Evolutionary conservation across 129 eudicot species (phyloP), one percentile per base, ranked within the genome.

Genomic region (Centrapalus pauciflorus): DNA sequence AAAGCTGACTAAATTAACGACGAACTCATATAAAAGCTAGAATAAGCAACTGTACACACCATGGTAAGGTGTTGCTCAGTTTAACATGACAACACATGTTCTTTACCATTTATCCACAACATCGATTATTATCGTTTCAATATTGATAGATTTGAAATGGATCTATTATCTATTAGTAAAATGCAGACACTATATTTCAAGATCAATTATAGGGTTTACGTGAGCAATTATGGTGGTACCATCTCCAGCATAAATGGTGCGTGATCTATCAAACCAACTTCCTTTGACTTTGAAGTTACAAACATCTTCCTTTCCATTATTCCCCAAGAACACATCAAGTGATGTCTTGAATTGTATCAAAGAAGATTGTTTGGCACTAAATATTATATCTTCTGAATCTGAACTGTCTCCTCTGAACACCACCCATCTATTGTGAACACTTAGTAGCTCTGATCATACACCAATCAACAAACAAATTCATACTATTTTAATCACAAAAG

Each of bases 401-500:
- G 77, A 59, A 52, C 74, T 79, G 34, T 74, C 84, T 69, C 84
- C 84, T 45, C 69, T 74, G 28, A 30, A 79, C 27, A 79, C 84
- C 26, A 61, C 67, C 84, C 84, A 79, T 60, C 84, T 55, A 21
- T 61, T 62, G 71, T 73, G 84, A 55, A 67, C 59, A 28, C 46
- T 70, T 7, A 62, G 3, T 35, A 61, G 27, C 81, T 77, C 67
- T 9, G n/a, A n/a, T 61, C 41, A 54, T 43, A 69, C 35, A 49
- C 19, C 56, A 40, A 55, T 52, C n/a, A 54, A 48, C 16, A 32
- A 56, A 48, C 37, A 23, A 54, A n/a, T n/a, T n/a, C n/a, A n/a
- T n/a, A n/a, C n/a, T n/a, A n/a, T n/a, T n/a, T n/a, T n/a, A n/a
- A n/a, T n/a, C n/a, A n/a, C n/a, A n/a, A n/a, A n/a, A n/a, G n/a